These are phyloP conservation scores for Candida hungchunana DNA, from an alignment of 805 yeast species.

Conservation along the genomic window DNA sequence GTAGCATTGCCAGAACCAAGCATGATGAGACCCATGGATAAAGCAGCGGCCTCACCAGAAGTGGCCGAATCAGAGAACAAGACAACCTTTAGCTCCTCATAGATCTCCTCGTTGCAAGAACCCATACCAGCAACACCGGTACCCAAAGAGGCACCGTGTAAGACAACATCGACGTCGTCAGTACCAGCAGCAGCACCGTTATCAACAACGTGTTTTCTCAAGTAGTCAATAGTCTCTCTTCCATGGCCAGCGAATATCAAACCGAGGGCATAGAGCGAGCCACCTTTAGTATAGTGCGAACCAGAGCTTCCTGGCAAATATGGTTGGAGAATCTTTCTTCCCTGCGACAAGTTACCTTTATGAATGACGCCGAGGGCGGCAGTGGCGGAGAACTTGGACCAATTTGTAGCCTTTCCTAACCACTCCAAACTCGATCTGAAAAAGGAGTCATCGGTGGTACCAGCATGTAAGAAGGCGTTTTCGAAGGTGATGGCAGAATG, in stretches of 20 bases:
- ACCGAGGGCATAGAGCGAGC: slow-evolving; percentile 89
- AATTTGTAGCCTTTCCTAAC: slow-evolving; percentile 95
- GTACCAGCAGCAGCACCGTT: slow-evolving; percentile 58
- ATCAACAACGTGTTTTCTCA: slow-evolving; percentile 67
- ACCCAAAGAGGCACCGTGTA: slow-evolving; percentile 96
- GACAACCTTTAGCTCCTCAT: slow-evolving; percentile 78
- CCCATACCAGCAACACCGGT: slow-evolving; percentile 98
- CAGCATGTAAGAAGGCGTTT: slow-evolving; percentile 92
- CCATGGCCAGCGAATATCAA: slow-evolving; percentile 96
- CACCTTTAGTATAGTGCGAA: slow-evolving; percentile 91
- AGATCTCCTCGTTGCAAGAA: slow-evolving; percentile 64
- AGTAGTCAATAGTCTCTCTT: slow-evolving; percentile 73
- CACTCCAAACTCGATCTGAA: slow-evolving; percentile 89
- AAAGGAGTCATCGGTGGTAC: slow-evolving; percentile 92
- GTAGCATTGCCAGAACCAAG: slow-evolving; percentile 78
- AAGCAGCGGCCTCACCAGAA: slow-evolving; percentile 94
- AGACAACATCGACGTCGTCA: slow-evolving; percentile 71
- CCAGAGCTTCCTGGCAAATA: slow-evolving; percentile 81
- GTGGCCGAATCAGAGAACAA: slow-evolving; percentile 87
- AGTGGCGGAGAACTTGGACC: slow-evolving; percentile 97
- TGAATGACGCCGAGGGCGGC: slow-evolving; percentile 98
- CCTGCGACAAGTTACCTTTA: slow-evolving; percentile 90
- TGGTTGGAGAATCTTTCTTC: slow-evolving; percentile 80
- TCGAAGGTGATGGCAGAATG: slow-evolving; percentile 95
- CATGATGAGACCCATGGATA: slow-evolving; percentile 95